phyloP scores from a whole-genome alignment of 257 asterid species.

The Solanum gracilifrons region DNA sequence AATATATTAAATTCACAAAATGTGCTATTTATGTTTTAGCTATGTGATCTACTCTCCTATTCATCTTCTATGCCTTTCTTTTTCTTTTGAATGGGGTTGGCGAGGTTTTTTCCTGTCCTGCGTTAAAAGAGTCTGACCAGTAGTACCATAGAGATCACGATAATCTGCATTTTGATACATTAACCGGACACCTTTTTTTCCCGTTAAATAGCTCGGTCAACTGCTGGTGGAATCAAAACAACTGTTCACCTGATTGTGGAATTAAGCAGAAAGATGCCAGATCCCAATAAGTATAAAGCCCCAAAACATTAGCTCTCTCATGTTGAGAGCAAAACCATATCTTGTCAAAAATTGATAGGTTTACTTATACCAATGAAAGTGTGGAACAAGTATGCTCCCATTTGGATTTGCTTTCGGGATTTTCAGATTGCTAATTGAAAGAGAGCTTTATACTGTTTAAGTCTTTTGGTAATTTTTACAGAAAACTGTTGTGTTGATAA shows the following conservation, averaged over 20 bases:
- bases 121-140: neutral
- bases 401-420: neutral
- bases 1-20: neutral
- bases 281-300: neutral
- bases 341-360: neutral
- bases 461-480: neutral
- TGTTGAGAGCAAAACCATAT: neutral
- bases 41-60: neutral
- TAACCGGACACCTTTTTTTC: neutral
- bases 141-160: neutral
- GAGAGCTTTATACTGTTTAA: neutral
- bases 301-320: neutral
- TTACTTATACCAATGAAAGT: neutral
- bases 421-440: neutral
- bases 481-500: neutral
- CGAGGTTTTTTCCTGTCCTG: neutral
- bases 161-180: neutral
- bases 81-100: neutral
- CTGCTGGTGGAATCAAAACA: neutral
- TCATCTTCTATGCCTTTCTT: neutral
- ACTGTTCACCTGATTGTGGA: neutral
- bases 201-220: neutral
- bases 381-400: neutral
- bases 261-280: neutral
- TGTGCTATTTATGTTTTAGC: neutral